Conservation (phyloP, 257 asterid genomes). For the Eustoma russellianum region DNA sequence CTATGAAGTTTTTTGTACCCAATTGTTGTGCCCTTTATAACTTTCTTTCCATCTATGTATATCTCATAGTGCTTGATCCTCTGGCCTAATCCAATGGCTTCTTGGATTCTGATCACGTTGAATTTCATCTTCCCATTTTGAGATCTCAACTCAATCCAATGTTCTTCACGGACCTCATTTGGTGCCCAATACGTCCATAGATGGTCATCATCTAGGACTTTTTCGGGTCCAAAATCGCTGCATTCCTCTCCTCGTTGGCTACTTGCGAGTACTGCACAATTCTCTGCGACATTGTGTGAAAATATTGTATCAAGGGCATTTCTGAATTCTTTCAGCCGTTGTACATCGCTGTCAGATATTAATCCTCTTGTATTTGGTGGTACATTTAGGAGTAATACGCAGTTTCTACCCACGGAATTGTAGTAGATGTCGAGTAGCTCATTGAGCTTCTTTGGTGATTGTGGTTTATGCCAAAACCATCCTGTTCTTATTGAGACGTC, state of each 20-base stretch:
- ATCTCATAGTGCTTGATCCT: slow-evolving; percentile 50
- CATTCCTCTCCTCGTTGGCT: slow-evolving; percentile 57
- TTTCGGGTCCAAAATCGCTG: slow-evolving; percentile 49
- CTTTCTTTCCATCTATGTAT: slow-evolving; percentile 39
- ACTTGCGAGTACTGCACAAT: slow-evolving; percentile 38
- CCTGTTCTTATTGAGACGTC: slow-evolving; percentile 80
- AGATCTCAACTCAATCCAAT: slow-evolving; percentile 63
- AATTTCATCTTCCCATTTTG: slow-evolving; percentile 30
- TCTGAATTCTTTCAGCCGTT: slow-evolving; percentile 45
- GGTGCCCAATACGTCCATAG: slow-evolving; percentile 95
- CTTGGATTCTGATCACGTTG: slow-evolving; percentile 81
- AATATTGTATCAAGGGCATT: slow-evolving; percentile 56
- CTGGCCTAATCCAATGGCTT: slow-evolving; percentile 87
- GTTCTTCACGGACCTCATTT: slow-evolving; percentile 22
- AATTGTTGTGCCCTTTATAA: slow-evolving; percentile 61
- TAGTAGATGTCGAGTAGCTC: slow-evolving; percentile 63
- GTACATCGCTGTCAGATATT: slow-evolving; percentile 53
- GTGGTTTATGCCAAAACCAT: slow-evolving; percentile 90
- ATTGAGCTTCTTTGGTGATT: slow-evolving; percentile 52
- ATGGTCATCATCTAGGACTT: slow-evolving; percentile 58
- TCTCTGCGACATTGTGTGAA: slow-evolving; percentile 37
- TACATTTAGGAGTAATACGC: slow-evolving; percentile 70
- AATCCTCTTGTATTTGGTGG: slow-evolving; percentile 80
- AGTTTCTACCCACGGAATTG: slow-evolving; percentile 88
- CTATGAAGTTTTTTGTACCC: slow-evolving; percentile 89